Conservation (phyloP, 116 monocot genomes). For the Dioscorea cayenensis region DNA sequence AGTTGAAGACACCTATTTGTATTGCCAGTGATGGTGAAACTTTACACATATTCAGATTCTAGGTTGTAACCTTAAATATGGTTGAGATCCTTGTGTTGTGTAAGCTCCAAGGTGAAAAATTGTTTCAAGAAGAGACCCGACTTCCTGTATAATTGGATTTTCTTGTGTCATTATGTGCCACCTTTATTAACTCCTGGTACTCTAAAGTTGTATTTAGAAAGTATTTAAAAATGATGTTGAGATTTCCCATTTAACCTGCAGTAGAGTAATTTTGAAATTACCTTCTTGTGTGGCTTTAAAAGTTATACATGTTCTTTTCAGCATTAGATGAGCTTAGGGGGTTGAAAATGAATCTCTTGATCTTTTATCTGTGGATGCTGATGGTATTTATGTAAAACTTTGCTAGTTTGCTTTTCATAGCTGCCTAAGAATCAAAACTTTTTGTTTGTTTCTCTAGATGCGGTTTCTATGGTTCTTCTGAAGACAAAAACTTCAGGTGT, state of each 20-base stretch:
- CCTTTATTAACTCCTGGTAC: background rate
- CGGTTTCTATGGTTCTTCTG: slow-evolving; percentile 64
- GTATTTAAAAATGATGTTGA: background rate
- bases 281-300: too few species aligned
- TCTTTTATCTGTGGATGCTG: background rate
- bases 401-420: background rate
- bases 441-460: background rate
- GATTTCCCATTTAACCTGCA: background rate
- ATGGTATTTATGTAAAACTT: background rate
- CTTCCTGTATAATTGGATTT: background rate
- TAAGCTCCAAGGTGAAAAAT: background rate
- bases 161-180: background rate
- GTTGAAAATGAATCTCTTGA: background rate
- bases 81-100: background rate
- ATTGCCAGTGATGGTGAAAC: background rate
- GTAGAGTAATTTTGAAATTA: too few species aligned
- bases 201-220: background rate
- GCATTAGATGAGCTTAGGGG: background rate
- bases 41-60: background rate
- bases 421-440: background rate
- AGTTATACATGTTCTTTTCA: background rate
- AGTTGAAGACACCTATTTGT: background rate
- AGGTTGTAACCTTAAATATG: background rate
- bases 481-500: slow-evolving; percentile 57
- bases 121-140: background rate